Percentiles rank a stretch among this genome's conserved stretches.
These are phyloP conservation scores for Cocos nucifera DNA, from an alignment of 176 grass and related monocot genomes.

Conservation along the genomic window DNA sequence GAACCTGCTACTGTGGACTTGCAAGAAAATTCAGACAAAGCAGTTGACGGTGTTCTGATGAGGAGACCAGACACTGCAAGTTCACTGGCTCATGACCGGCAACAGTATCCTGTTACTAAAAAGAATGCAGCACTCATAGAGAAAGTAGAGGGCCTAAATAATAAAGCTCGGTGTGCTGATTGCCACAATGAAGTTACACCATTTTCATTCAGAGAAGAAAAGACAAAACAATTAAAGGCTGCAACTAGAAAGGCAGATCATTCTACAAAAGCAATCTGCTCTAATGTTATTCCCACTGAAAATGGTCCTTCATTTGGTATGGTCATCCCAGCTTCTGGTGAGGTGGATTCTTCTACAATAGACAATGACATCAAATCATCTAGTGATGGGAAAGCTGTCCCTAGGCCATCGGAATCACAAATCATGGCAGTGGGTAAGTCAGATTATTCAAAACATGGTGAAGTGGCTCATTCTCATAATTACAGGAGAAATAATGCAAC, in stretches of 20 bases:
- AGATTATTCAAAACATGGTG: conserved; percentile 11
- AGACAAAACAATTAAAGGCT: conserved; percentile 21
- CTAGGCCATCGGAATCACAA: conserved; percentile 27
- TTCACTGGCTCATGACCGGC: conserved; percentile 11
- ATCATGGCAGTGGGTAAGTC: conserved; percentile 21
- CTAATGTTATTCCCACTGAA: conserved; percentile 8
- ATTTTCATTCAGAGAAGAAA: conserved; percentile 39
- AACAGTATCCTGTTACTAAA: conserved; percentile 44
- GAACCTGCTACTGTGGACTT: conserved; percentile 18
- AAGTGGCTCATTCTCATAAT: conserved; percentile 19
- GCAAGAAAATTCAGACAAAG: conserved; percentile 21
- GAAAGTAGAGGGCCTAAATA: conserved; percentile 89
- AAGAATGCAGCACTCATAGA: conserved; percentile 74
- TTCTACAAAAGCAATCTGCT: conserved; percentile 28
- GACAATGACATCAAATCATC: conserved; percentile 6
- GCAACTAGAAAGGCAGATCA: conserved; percentile 22
- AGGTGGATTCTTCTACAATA: conserved; percentile 12
- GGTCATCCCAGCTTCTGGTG: conserved; percentile 11
- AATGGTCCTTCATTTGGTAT: conserved; percentile 14
- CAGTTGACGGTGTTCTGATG: conserved; percentile 29
- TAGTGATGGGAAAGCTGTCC: conserved; percentile 14
- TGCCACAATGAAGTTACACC: conserved; percentile 24
- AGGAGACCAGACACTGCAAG: conserved; percentile 28
- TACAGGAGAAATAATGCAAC: conserved; percentile 30
- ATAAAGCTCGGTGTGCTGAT: conserved; percentile 64